A percentile compares a stretch with the other conserved stretches of the same genome.
Conservation (phyloP, 2,329 filamentous ascomycete genomes). For the Sclerotinia trifoliorum region DNA sequence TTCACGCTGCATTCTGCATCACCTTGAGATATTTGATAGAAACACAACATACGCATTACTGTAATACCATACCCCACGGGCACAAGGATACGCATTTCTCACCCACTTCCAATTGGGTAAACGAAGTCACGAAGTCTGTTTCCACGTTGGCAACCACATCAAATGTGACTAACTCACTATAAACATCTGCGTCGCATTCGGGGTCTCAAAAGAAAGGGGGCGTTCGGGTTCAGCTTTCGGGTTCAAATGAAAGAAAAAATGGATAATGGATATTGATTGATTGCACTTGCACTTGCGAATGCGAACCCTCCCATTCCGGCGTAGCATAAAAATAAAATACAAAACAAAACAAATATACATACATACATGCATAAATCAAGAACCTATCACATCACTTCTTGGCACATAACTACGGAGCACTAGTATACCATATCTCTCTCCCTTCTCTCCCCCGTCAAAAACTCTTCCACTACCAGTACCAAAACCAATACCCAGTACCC, state of each 20-base stretch:
- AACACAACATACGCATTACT: constrained; percentile 1
- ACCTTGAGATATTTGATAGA: constrained; percentile 2
- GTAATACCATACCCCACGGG: neutral
- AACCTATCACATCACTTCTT: neutral
- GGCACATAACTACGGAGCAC: neutral
- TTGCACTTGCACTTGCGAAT: neutral
- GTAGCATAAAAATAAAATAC: constrained; percentile 1
- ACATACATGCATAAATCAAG: neutral
- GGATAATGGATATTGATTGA: neutral
- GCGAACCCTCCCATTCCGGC: neutral
- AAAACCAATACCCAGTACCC: too few species aligned
- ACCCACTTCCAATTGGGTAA: constrained; percentile 1
- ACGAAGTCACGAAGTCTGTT: constrained; percentile 14
- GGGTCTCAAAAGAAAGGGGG: neutral
- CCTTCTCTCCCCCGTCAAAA: neutral
- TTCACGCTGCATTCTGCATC: neutral
- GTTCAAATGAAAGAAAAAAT: neutral
- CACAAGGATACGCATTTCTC: neutral
- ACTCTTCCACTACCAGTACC: neutral
- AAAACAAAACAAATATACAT: neutral
- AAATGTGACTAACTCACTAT: neutral
- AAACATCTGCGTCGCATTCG: constrained; percentile 12
- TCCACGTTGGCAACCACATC: neutral
- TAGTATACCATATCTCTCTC: neutral
- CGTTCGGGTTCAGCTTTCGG: neutral